Evolutionary conservation across 148 eudicot genomes (phyloP).

Genomic region (Euryodendron excelsum): DNA sequence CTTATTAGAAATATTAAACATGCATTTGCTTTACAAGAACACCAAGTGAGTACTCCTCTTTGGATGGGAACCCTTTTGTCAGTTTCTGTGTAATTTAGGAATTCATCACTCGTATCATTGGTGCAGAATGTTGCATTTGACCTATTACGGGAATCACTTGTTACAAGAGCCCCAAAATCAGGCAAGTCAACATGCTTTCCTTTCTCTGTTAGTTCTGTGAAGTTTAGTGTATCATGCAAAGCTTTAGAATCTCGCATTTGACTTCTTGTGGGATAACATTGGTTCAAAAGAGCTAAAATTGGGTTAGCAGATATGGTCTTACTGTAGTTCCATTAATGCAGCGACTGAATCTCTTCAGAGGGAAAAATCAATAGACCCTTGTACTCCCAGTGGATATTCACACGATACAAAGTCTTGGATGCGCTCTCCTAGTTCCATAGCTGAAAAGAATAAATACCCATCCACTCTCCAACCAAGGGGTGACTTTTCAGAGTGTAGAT

Average conservation of each 20-base stretch:
- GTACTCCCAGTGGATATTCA: slow-evolving; percentile 75
- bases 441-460: slow-evolving; percentile 33
- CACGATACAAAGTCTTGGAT: slow-evolving; percentile 27
- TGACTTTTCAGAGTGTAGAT: slow-evolving; percentile 84
- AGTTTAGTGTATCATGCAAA: not conserved
- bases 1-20: not conserved
- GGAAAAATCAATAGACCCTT: slow-evolving; percentile 55
- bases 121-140: slow-evolving; percentile 85
- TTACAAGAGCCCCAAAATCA: slow-evolving; percentile 36
- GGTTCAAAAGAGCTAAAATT: not conserved
- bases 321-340: slow-evolving; percentile 27
- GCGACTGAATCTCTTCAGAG: slow-evolving; percentile 37
- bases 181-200: slow-evolving; percentile 37
- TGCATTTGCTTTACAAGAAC: not conserved
- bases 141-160: slow-evolving; percentile 55
- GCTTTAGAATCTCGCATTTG: not conserved
- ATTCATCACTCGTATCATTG: slow-evolving; percentile 11
- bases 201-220: not conserved
- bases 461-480: slow-evolving; percentile 62
- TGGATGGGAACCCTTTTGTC: not conserved
- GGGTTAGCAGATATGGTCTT: not conserved
- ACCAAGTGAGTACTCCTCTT: not conserved
- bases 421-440: slow-evolving; percentile 43
- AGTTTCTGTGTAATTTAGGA: not conserved
- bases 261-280: not conserved